Conservation (phyloP, 2,329 filamentous ascomycete species). For the Coleophoma cylindrospora region DNA sequence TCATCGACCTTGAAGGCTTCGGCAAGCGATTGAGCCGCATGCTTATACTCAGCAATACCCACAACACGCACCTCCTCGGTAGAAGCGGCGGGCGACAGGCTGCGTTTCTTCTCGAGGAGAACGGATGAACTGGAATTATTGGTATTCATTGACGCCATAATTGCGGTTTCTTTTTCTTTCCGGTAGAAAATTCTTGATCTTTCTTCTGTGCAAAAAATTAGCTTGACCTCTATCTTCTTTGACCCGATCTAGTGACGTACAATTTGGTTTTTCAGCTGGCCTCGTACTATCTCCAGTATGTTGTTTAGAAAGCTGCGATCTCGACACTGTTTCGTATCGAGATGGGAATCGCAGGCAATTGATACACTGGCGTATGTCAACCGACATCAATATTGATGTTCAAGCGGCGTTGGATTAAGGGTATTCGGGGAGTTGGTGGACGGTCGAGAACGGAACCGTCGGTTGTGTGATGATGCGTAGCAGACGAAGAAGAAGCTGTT, state of each 20-base stretch:
- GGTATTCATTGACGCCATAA: slow-evolving; percentile 33
- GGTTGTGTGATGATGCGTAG: too few species aligned
- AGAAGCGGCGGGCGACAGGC: slow-evolving; percentile 18
- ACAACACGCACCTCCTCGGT: slow-evolving; percentile 59
- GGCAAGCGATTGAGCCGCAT: slow-evolving; percentile 67
- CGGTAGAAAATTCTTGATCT: slow-evolving; percentile 4
- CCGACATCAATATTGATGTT: slow-evolving; percentile 47
- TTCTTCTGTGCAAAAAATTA: not conserved
- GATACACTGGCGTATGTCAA: slow-evolving; percentile 48
- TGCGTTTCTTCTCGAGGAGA: slow-evolving; percentile 24
- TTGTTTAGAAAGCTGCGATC: slow-evolving; percentile 48
- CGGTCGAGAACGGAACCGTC: too few species aligned
- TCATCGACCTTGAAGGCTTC: slow-evolving; percentile 75
- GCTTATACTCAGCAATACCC: slow-evolving; percentile 61
- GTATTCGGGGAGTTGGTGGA: too few species aligned
- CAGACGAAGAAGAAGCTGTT: too few species aligned
- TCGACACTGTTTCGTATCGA: slow-evolving; percentile 50
- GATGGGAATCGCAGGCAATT: slow-evolving; percentile 48
- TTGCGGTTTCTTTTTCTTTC: slow-evolving; percentile 12
- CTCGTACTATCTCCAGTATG: slow-evolving; percentile 44
- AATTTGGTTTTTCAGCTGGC: slow-evolving; percentile 24
- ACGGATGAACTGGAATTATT: slow-evolving; percentile 11
- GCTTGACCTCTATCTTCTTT: too few species aligned
- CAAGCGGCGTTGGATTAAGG: not conserved
- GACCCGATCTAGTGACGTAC: slow-evolving; percentile 10